These are phyloP conservation scores for Myriosclerotinia scirpicola DNA, from an alignment of 2,329 filamentous ascomycete species.

Conservation along the genomic window DNA sequence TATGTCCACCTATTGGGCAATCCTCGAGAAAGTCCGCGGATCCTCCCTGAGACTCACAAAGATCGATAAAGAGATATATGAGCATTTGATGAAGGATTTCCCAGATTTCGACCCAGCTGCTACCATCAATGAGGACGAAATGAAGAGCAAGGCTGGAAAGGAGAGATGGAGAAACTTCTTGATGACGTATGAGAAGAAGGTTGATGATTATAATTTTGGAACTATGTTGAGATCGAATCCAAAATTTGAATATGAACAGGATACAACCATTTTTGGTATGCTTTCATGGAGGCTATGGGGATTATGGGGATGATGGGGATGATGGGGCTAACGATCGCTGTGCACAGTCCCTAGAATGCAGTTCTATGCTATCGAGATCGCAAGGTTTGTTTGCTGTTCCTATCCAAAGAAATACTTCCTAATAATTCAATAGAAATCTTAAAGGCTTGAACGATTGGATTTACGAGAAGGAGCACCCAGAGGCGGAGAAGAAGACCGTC, in stretches of 20 bases:
- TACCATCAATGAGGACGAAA: slow-evolving; percentile 84
- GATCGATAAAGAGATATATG: slow-evolving; percentile 91
- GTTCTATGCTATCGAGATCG: slow-evolving; percentile 77
- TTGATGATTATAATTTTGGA: slow-evolving; percentile 98
- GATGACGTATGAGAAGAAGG: slow-evolving; percentile 86
- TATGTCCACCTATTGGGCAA: slow-evolving; percentile 94
- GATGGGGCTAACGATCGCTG: slow-evolving; percentile 24
- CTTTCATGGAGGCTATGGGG: background rate
- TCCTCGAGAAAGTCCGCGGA: slow-evolving; percentile 86
- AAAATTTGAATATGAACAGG: slow-evolving; percentile 80
- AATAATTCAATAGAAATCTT: slow-evolving; percentile 59
- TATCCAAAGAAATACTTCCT: background rate
- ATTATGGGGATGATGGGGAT: background rate
- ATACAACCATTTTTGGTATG: slow-evolving; percentile 89
- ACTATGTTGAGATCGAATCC: slow-evolving; percentile 82
- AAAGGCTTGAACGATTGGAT: slow-evolving; percentile 95
- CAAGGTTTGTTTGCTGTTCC: slow-evolving; percentile 42
- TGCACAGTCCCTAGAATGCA: slow-evolving; percentile 64
- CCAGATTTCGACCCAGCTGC: slow-evolving; percentile 85
- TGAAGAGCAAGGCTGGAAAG: slow-evolving; percentile 98
- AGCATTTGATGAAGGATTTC: slow-evolving; percentile 83
- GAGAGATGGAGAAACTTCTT: slow-evolving; percentile 94
- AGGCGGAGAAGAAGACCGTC: slow-evolving; percentile 41
- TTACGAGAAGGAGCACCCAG: slow-evolving; percentile 75
- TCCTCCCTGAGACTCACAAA: slow-evolving; percentile 89